Base-by-base conservation (phyloP, 148 eudicot genomes). In the Drosera capensis region DNA sequence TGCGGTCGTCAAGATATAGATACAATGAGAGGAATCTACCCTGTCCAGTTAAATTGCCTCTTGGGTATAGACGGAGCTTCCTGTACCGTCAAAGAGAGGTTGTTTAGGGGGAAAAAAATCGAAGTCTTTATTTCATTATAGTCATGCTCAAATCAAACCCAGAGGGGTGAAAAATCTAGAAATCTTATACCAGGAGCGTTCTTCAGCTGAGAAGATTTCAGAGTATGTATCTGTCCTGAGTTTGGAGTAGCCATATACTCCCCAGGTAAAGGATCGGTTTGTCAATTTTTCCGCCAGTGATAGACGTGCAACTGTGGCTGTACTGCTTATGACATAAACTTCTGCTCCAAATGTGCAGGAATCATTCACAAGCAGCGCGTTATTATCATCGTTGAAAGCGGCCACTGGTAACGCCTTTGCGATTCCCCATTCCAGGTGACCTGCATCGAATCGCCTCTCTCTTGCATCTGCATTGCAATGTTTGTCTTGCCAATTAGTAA, bases 1-100 rank as follows among this genome's bases (percentile, higher is more conserved):
- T 35, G 4, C 2, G 30, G 24, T 37, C 55, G 15, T 14, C 17
- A 2, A 51, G 44, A 7, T 16, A 21, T 3, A 51, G 36, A 22
- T 22, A 49, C 21, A 49, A 22, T 2, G 53, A 49, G 1, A 49
- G 11, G 19, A n/a, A 29, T 21, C 5, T 22, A 1, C 31, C 55
- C 16, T 51, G 21, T 20, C 15, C 47, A 4, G 3, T 19, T 0
- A 0, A 14, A 43, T 43, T n/a, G 9, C 47, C 47, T 19, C 12
- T 34, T 13, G 26, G 41, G 23, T 36, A 49, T 20, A 49, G 11
- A 1, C 0, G n/a, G 25, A 49, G 35, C 12, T 34, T 20, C 52
- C 52, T 49, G 41, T 19, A 49, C 3, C n/a, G 9, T 2, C 2
- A 8, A 11, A 34, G n/a, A n/a, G n/a, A n/a, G n/a, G n/a, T n/a